These are phyloP conservation scores for Trichoderma aggressivum DNA, from an alignment of 2,329 filamentous ascomycete species.

Conservation along the genomic window DNA sequence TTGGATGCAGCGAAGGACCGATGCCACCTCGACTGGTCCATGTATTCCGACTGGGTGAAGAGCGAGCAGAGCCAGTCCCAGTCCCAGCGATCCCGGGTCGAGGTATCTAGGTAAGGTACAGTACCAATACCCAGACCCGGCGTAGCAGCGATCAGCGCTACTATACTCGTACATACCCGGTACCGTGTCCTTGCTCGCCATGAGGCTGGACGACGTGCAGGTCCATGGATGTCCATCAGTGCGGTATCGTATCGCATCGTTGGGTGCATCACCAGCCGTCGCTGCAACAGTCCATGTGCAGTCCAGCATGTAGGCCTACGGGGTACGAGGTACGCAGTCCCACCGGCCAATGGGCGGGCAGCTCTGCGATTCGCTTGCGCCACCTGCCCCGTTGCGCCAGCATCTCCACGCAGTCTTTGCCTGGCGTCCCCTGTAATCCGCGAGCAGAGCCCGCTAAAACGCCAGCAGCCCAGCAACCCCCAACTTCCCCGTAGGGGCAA, in stretches of 20 bases:
- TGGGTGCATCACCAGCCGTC: conserved; percentile 4
- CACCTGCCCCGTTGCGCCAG: conserved; percentile 7
- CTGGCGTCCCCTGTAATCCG: neutral
- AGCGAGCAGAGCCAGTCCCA: neutral
- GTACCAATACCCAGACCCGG: neutral
- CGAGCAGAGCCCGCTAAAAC: neutral
- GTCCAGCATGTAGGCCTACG: neutral
- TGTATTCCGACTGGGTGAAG: neutral
- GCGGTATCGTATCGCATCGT: neutral
- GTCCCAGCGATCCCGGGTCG: neutral
- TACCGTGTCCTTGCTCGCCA: neutral
- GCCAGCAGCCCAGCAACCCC: neutral
- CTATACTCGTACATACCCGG: no score
- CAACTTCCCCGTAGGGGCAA: conserved; percentile 9
- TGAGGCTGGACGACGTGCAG: neutral
- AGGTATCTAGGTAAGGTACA: no score
- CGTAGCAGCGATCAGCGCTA: neutral
- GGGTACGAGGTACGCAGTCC: neutral
- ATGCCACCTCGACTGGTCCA: neutral
- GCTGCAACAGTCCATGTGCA: neutral
- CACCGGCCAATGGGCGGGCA: neutral
- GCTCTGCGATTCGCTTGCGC: conserved; percentile 1
- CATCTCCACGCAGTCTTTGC: neutral
- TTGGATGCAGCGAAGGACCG: neutral
- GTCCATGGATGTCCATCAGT: neutral